Percentiles rank a stretch among this genome's conserved stretches.
These are phyloP conservation scores for Leishmania gerbilli DNA, from an alignment of 208 protist species.

Conservation along the genomic window DNA sequence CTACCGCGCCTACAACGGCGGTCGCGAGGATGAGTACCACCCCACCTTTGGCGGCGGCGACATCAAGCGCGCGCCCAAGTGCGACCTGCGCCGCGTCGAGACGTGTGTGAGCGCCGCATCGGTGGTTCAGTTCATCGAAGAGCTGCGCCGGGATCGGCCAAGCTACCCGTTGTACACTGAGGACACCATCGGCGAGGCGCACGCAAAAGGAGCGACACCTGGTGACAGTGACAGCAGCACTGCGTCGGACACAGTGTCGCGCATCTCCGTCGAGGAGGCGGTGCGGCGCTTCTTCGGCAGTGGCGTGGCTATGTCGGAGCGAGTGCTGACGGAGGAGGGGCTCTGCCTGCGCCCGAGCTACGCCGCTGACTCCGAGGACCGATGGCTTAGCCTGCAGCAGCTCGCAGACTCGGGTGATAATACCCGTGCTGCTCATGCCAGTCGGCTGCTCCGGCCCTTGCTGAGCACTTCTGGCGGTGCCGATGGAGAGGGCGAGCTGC, in stretches of 20 bases:
- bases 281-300: conserved; percentile 42
- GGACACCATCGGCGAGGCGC: conserved; percentile 1
- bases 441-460: conserved; percentile 46
- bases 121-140: conserved; percentile 50
- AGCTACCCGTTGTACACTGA: conserved; percentile 29
- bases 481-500: conserved; percentile 45
- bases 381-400: conserved; percentile 28
- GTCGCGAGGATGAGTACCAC: conserved; percentile 66
- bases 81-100: conserved; percentile 59
- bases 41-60: conserved; percentile 46
- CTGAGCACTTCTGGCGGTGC: conserved; percentile 45
- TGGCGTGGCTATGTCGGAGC: conserved; percentile 6
- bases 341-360: conserved; percentile 61
- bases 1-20: conserved; percentile 73
- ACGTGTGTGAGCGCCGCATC: conserved; percentile 55
- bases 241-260: neutral
- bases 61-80: conserved; percentile 46
- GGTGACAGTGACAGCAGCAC: neutral
- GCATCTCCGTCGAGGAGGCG: conserved; percentile 30
- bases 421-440: conserved; percentile 22
- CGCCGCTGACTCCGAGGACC: conserved; percentile 32
- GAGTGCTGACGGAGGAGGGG: conserved; percentile 47
- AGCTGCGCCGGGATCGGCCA: conserved; percentile 18
- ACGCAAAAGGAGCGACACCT: neutral
- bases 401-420: conserved; percentile 22